Evolutionary conservation across 305 asterid species (phyloP), one percentile per base, ranked within the genome.

Genomic region (Solanum aculeatissimum): DNA sequence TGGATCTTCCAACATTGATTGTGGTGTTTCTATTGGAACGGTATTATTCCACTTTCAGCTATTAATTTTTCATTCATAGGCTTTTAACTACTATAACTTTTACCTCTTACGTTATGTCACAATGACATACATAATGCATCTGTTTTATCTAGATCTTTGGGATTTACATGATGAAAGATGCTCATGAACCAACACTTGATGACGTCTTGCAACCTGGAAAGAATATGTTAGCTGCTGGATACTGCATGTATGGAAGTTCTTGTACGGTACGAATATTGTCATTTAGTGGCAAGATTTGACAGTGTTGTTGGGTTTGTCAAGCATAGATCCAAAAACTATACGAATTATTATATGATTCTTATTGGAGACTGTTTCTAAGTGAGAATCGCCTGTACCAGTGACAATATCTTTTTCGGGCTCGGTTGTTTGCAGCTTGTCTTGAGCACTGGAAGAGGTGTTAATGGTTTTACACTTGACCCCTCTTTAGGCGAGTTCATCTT

Each of bases 211-310:
- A 92, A 92, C 98, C 99, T 27, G 99, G 99, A 83, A 93, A 92
- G 86, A 92, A 95, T 57, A 90, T 97, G 99, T 83, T 95, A 84
- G 97, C 99, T 86, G 98, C 98, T 11, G 98, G 99, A 81, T 97
- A 97, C 85, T 97, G 98, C 89, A 97, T 95, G 98, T 97, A 97
- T 54, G 99, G 99, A 82, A 97, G 99, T 90, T 97, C 98, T 82
- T 97, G 99, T 95, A 93, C 88, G 94, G 99, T 97, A 93, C 4
- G 87, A 11, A 27, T n/a, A 49, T 60, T 84, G n/a, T 19, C 18
- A 77, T 40, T 16, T 62, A 66, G 80, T 53, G 45, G 42, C 14
- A 51, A 29, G 82, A 10, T 21, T 10, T 77, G 19, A 18, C 11
- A 49, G 9, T 71, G 32, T 75, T 75, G 82, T 75, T 49, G 42